phyloP scores from a whole-genome alignment of 2,329 filamentous ascomycete genomes.

The Xylaria sp. region DNA sequence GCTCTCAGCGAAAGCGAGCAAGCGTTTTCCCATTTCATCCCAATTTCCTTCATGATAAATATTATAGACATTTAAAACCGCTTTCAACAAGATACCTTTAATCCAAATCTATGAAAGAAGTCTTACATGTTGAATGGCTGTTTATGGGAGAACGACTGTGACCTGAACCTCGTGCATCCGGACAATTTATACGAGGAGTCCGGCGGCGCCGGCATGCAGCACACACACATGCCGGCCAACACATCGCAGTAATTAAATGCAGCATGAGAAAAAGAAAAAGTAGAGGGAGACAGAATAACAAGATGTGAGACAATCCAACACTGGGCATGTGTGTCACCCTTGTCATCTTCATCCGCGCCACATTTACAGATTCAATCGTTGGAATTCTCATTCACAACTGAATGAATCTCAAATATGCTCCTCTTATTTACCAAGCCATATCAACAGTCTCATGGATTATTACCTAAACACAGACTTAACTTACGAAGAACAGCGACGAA shows the following conservation, averaged over 20 bases:
- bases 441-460: background rate
- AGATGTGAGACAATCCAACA: slow-evolving; percentile 11
- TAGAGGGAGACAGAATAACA: background rate
- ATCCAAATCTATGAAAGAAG: background rate
- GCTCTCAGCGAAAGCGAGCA: no score
- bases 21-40: no score
- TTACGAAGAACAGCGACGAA: no score
- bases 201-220: slow-evolving; percentile 17
- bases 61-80: no score
- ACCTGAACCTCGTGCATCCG: slow-evolving; percentile 6
- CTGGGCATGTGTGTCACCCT: slow-evolving; percentile 1
- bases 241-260: background rate
- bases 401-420: no score
- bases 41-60: no score
- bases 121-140: background rate
- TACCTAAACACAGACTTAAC: no score
- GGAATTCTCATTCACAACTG: no score
- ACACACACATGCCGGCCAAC: slow-evolving; percentile 16
- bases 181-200: slow-evolving; percentile 21
- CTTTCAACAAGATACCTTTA: no score
- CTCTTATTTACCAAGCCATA: background rate
- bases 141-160: background rate
- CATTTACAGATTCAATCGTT: background rate
- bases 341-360: background rate
- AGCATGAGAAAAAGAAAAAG: background rate